These are phyloP conservation scores for Vaccinium corymbosum DNA, from an alignment of 148 eudicot species.

Conservation along the genomic window DNA sequence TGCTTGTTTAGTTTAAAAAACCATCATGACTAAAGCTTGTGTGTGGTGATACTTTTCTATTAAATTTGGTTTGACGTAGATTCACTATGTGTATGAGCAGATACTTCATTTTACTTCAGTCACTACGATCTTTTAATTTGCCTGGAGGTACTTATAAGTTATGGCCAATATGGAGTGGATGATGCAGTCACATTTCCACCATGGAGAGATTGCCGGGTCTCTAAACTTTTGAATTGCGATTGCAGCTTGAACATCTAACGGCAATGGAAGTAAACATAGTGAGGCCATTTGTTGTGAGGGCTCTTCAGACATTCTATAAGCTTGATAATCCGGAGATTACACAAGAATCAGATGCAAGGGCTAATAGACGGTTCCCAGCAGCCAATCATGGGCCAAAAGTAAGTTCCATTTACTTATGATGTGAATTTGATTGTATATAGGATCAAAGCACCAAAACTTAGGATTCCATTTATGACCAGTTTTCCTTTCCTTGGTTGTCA, in stretches of 20 bases:
- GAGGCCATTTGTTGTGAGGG: conserved; percentile 80
- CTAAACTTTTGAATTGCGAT: conserved; percentile 18
- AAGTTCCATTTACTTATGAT: conserved; percentile 28
- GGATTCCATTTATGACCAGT: background rate
- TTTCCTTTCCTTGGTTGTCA: background rate
- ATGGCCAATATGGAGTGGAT: conserved; percentile 7
- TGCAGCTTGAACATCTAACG: conserved; percentile 80
- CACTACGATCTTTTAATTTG: background rate
- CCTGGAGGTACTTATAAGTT: conserved; percentile 1
- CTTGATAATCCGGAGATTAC: conserved; percentile 81
- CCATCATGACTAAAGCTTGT: background rate
- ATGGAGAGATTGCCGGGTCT: background rate
- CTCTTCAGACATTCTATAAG: conserved; percentile 81
- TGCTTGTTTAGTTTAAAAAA: background rate
- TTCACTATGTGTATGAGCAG: background rate
- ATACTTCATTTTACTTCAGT: background rate
- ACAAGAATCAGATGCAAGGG: conserved; percentile 49
- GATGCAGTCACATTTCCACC: background rate
- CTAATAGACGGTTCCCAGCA: conserved; percentile 48
- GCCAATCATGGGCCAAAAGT: conserved; percentile 87
- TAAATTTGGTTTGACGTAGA: background rate
- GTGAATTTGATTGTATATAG: background rate
- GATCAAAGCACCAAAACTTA: background rate
- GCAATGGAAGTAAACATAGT: conserved; percentile 98
- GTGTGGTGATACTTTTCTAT: background rate